Percentiles rank a stretch among this genome's conserved stretches.
Conservation (phyloP, 352 stramenopile genomes). For the Aphanomyces cochlioides region DNA sequence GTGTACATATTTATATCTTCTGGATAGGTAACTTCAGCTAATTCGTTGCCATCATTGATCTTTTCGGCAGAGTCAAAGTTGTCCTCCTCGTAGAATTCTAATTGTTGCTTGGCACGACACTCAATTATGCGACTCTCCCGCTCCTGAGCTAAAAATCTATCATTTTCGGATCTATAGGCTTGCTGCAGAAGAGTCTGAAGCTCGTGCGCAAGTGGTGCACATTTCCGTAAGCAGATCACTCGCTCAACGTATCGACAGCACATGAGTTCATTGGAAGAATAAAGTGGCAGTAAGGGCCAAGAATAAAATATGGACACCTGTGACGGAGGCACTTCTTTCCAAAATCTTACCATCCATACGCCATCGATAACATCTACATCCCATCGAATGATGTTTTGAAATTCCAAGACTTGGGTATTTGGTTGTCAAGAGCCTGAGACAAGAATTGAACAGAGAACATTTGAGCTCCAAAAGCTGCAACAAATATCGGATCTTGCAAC, state of each 20-base stretch:
- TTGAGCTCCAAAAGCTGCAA: conserved; percentile 47
- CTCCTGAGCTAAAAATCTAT: conserved; percentile 41
- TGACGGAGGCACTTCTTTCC: conserved; percentile 79
- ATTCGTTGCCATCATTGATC: not conserved
- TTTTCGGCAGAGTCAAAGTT: too few species aligned
- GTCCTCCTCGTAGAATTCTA: too few species aligned
- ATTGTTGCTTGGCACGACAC: not conserved
- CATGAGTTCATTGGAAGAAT: conserved; percentile 51
- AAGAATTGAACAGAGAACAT: conserved; percentile 73
- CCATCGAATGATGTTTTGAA: conserved; percentile 49
- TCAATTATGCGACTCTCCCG: not conserved
- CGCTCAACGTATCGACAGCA: conserved; percentile 58
- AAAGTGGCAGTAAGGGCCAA: conserved; percentile 80
- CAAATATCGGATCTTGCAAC: conserved; percentile 63
- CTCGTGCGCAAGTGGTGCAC: conserved; percentile 36
- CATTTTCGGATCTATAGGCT: conserved; percentile 40
- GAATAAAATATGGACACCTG: conserved; percentile 60
- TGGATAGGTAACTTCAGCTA: not conserved
- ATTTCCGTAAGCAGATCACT: conserved; percentile 58
- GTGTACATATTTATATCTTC: conserved; percentile 30
- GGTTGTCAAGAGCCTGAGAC: conserved; percentile 53
- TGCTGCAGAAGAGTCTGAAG: conserved; percentile 36
- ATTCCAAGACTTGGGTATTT: conserved; percentile 58
- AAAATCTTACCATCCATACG: conserved; percentile 80
- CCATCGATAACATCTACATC: conserved; percentile 41